Evolutionary conservation across 345 rosid genomes (phyloP).

Genomic region (Sisymbrium altissimum): DNA sequence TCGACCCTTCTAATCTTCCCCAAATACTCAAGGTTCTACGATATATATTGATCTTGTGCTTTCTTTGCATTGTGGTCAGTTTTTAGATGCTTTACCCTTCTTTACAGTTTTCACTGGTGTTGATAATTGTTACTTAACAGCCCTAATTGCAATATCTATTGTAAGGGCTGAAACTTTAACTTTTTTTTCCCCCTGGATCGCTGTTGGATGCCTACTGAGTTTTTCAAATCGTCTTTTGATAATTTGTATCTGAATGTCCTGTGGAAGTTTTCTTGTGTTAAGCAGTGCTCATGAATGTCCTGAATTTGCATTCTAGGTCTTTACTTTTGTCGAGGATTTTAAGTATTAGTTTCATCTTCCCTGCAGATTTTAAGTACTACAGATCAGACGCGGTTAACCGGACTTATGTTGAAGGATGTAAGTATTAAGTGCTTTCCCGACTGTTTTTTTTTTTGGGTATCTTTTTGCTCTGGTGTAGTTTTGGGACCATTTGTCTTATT

Average conservation of each 20-base stretch:
- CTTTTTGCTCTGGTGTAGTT: no score
- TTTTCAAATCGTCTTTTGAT: neutral
- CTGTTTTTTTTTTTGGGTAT: neutral
- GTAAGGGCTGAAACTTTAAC: neutral
- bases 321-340: no score
- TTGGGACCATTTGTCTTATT: neutral
- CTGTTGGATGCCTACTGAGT: no score
- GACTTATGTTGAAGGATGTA: conserved; percentile 74
- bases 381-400: conserved; percentile 69
- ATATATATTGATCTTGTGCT: conserved; percentile 12
- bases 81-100: neutral
- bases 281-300: neutral
- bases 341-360: conserved; percentile 9
- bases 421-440: conserved; percentile 29
- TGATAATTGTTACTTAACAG: neutral
- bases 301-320: no score
- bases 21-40: conserved; percentile 69
- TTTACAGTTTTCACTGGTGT: neutral
- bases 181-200: neutral
- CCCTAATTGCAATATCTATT: neutral
- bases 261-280: conserved; percentile 7
- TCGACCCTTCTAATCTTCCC: conserved; percentile 75
- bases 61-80: conserved; percentile 9
- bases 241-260: neutral
- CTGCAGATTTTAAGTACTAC: conserved; percentile 55